Conservation (phyloP, 2,329 filamentous ascomycete genomes). For the Pyricularia grisea region DNA sequence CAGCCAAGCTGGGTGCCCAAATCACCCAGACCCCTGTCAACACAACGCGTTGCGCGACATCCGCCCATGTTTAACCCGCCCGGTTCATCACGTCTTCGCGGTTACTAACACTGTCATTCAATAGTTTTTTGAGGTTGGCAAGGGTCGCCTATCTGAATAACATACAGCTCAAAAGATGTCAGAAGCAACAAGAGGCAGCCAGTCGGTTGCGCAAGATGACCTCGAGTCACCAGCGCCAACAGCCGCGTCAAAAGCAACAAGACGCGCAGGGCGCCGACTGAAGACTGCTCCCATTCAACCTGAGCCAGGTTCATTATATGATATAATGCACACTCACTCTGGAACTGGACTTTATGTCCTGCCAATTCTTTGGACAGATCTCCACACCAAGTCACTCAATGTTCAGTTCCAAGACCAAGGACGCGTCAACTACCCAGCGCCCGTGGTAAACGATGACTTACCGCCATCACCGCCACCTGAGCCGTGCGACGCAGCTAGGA, state of each 20-base stretch:
- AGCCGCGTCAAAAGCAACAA: not conserved
- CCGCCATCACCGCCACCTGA: constrained; percentile 8
- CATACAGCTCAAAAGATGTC: not conserved
- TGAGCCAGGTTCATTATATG: constrained; percentile 39
- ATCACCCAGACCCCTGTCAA: not conserved
- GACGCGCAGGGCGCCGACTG: constrained; percentile 5
- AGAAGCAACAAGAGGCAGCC: not conserved
- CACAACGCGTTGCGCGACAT: not conserved
- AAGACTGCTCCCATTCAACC: constrained; percentile 26
- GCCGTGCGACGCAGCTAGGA: constrained; percentile 31
- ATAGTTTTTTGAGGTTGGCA: not conserved
- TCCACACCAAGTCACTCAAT: constrained; percentile 24
- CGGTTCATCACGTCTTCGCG: not conserved
- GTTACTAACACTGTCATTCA: not conserved
- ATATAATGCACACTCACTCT: constrained; percentile 38
- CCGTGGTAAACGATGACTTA: constrained; percentile 1
- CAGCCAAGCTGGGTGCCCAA: not conserved
- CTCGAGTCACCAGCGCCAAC: not conserved
- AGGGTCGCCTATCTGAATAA: not conserved
- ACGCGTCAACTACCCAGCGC: not conserved
- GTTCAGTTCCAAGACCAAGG: constrained; percentile 1
- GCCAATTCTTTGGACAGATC: constrained; percentile 47
- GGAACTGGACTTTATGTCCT: constrained; percentile 38
- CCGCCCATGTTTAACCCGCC: not conserved
- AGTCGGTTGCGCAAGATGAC: not conserved